Conservation (phyloP, 1,139 yeast genomes). For the Debaryomyces singareniensis region DNA sequence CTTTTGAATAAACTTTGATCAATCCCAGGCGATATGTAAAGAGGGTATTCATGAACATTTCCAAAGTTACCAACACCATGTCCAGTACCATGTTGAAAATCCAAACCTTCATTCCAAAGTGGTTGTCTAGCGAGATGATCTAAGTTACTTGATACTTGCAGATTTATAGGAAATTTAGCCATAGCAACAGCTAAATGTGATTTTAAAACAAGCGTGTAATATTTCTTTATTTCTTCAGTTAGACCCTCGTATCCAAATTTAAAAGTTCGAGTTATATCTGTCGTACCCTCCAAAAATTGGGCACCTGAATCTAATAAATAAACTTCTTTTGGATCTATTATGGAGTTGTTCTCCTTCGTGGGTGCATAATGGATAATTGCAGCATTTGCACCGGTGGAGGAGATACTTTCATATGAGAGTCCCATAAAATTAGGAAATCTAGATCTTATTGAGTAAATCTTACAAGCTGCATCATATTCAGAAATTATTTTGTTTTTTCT, state of each 20-base stretch:
- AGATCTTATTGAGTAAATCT: conserved; percentile 34
- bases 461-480: conserved; percentile 40
- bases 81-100: conserved; percentile 54
- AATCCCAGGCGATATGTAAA: conserved; percentile 38
- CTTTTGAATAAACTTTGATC: conserved; percentile 26
- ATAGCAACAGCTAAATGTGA: conserved; percentile 52
- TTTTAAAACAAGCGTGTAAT: conserved; percentile 46
- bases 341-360: conserved; percentile 28
- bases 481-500: conserved; percentile 18
- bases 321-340: conserved; percentile 36
- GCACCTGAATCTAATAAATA: conserved; percentile 50
- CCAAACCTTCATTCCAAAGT: conserved; percentile 47
- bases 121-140: conserved; percentile 49
- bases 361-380: conserved; percentile 55
- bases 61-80: conserved; percentile 57
- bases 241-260: conserved; percentile 29
- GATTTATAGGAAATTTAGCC: conserved; percentile 37
- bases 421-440: conserved; percentile 44
- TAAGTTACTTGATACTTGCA: conserved; percentile 30
- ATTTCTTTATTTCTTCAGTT: conserved; percentile 25
- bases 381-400: conserved; percentile 50
- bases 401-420: conserved; percentile 47
- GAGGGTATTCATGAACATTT: conserved; percentile 52
- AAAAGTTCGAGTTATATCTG: conserved; percentile 38
- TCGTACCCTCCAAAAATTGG: conserved; percentile 53